Evolutionary conservation across 1,284 basidiomycete species (phyloP).

Genomic region (Trametes pubescens): DNA sequence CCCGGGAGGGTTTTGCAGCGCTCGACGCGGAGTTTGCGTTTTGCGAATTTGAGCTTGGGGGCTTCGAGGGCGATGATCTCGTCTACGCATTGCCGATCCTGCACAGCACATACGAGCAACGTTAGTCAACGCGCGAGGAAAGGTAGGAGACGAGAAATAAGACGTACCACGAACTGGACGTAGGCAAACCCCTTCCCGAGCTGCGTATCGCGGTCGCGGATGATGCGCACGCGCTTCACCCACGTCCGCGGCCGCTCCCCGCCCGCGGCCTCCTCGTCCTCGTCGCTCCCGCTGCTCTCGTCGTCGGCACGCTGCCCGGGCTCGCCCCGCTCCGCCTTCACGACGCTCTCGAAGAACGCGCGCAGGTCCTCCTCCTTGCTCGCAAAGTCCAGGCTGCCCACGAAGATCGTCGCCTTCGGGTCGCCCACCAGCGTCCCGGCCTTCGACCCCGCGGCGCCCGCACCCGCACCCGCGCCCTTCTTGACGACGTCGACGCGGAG

Average conservation of each 20-base stretch:
- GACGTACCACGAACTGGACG: conserved; percentile 84
- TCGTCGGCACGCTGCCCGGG: conserved; percentile 41
- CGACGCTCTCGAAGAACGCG: conserved; percentile 84
- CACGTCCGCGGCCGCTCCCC: conserved; percentile 55
- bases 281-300: conserved; percentile 33
- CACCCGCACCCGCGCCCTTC: conserved; percentile 43
- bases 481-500: conserved; percentile 79
- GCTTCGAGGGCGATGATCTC: conserved; percentile 84
- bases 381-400: conserved; percentile 94
- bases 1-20: conserved; percentile 75
- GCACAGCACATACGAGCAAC: neutral
- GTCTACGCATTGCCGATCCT: conserved; percentile 92
- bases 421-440: conserved; percentile 51
- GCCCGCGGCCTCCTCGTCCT: conserved; percentile 38
- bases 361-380: conserved; percentile 91
- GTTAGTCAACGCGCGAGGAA: conserved; percentile 10
- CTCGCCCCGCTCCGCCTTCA: conserved; percentile 78
- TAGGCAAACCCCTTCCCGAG: conserved; percentile 99
- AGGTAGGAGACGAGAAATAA: too few species aligned
- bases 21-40: conserved; percentile 88
- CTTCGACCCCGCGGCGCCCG: neutral
- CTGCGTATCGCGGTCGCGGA: conserved; percentile 93
- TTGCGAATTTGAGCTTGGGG: conserved; percentile 85
- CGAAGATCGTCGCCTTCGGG: conserved; percentile 88
- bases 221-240: conserved; percentile 88